phyloP scores from a whole-genome alignment of 2,329 filamentous ascomycete species.

The Aspergillus spinulosporus region DNA sequence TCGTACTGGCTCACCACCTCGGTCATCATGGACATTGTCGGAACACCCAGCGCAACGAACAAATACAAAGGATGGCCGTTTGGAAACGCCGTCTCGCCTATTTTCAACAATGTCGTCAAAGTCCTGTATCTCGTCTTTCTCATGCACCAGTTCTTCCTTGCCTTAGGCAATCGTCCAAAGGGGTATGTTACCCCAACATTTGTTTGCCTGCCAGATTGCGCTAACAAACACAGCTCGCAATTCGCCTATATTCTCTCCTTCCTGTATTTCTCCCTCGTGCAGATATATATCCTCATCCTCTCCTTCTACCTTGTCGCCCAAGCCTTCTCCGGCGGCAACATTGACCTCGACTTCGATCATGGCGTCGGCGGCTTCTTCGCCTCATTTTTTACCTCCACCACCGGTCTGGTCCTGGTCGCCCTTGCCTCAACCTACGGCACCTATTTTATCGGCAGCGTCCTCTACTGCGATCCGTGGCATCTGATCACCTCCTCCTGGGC shows the following conservation, averaged over 20 bases:
- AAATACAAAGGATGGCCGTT: conserved; percentile 78
- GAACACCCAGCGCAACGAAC: conserved; percentile 61
- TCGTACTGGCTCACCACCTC: conserved; percentile 97
- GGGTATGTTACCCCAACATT: conserved; percentile 44
- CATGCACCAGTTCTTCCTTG: conserved; percentile 92
- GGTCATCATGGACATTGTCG: conserved; percentile 97
- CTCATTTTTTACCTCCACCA: conserved; percentile 77
- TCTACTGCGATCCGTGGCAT: conserved; percentile 99
- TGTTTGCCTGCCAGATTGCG: too few species aligned
- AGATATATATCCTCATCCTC: conserved; percentile 84
- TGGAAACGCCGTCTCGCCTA: conserved; percentile 78
- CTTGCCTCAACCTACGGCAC: conserved; percentile 92
- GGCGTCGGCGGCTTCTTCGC: conserved; percentile 66
- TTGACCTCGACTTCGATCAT: conserved; percentile 64
- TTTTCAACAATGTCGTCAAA: conserved; percentile 87
- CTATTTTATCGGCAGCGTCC: conserved; percentile 93
- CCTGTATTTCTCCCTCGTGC: conserved; percentile 80
- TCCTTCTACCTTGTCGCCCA: conserved; percentile 86
- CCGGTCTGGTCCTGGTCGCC: conserved; percentile 92
- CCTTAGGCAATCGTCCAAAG: conserved; percentile 94
- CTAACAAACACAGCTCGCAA: conserved; percentile 56
- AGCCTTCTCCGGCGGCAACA: conserved; percentile 66
- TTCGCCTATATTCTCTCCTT: conserved; percentile 91
- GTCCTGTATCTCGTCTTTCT: conserved; percentile 91
- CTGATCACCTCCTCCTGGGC: conserved; percentile 98